phyloP scores from a whole-genome alignment of 306 rosid genomes.

The Sesbania bispinosa region DNA sequence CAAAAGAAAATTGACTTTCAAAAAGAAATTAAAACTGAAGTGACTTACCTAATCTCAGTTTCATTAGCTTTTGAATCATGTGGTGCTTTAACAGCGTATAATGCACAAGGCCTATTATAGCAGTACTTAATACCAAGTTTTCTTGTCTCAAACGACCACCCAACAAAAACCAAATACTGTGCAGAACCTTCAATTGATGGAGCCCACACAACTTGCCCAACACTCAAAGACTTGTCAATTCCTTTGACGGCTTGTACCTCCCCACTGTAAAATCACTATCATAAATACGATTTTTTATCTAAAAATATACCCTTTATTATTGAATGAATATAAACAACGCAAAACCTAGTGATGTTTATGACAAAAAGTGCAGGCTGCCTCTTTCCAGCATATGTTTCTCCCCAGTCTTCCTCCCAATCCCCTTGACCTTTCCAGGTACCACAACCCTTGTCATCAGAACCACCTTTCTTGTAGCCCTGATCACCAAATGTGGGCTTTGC shows the following conservation, averaged over 20 bases:
- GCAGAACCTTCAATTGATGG: slow-evolving; percentile 50
- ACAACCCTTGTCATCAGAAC: slow-evolving; percentile 55
- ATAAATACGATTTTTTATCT: slow-evolving; percentile 3
- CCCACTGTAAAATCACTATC: slow-evolving; percentile 52
- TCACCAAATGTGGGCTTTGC: slow-evolving; percentile 74
- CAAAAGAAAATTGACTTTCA: neutral
- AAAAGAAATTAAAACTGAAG: slow-evolving; percentile 23
- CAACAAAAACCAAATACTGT: slow-evolving; percentile 80
- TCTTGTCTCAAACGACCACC: slow-evolving; percentile 78
- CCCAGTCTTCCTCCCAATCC: slow-evolving; percentile 93
- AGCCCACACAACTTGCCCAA: slow-evolving; percentile 95
- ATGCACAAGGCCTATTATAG: slow-evolving; percentile 81
- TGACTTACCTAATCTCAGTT: slow-evolving; percentile 54
- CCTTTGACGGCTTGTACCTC: slow-evolving; percentile 72
- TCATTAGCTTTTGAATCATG: slow-evolving; percentile 46
- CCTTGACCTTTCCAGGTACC: slow-evolving; percentile 89
- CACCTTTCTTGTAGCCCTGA: slow-evolving; percentile 59
- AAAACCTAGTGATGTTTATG: slow-evolving; percentile 57
- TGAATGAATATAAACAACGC: neutral
- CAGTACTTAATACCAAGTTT: slow-evolving; percentile 93
- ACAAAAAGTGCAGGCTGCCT: slow-evolving; percentile 89
- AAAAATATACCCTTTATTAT: neutral
- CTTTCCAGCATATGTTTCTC: slow-evolving; percentile 90
- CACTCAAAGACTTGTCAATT: slow-evolving; percentile 66
- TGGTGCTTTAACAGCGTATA: slow-evolving; percentile 67